phyloP scores from a whole-genome alignment of 176 grass and related monocot genomes.

The Lolium rigidum region DNA sequence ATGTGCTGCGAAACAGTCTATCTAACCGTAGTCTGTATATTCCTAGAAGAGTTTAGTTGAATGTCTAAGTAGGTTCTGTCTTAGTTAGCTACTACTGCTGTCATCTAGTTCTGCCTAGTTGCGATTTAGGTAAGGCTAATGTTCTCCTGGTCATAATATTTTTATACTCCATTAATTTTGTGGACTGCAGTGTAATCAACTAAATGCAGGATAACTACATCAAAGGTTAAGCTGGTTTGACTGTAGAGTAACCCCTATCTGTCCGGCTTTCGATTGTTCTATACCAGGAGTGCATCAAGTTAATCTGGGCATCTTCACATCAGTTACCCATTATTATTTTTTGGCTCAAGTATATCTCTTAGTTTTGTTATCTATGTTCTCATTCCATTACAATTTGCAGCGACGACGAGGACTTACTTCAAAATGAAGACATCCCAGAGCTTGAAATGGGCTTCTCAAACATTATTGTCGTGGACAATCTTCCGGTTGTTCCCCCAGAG shows the following conservation, averaged over 20 bases:
- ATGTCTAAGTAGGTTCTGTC: background rate
- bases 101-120: background rate
- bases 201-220: background rate
- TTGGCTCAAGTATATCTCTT: background rate
- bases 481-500: conserved; percentile 74
- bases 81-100: background rate
- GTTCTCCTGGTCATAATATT: background rate
- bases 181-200: background rate
- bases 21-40: background rate
- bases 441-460: conserved; percentile 72
- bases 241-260: background rate
- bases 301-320: background rate
- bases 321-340: background rate
- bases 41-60: background rate
- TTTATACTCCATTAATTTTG: background rate
- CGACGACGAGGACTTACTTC: conserved; percentile 80
- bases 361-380: conserved; percentile 5
- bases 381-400: conserved; percentile 41
- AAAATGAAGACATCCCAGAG: conserved; percentile 67
- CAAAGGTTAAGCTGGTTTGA: background rate
- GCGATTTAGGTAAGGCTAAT: background rate
- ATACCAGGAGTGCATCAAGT: background rate
- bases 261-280: background rate
- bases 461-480: conserved; percentile 77
- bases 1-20: background rate